These are phyloP conservation scores for Yamadazyma aaseri DNA, from an alignment of 1,139 yeast genomes.

Conservation along the genomic window DNA sequence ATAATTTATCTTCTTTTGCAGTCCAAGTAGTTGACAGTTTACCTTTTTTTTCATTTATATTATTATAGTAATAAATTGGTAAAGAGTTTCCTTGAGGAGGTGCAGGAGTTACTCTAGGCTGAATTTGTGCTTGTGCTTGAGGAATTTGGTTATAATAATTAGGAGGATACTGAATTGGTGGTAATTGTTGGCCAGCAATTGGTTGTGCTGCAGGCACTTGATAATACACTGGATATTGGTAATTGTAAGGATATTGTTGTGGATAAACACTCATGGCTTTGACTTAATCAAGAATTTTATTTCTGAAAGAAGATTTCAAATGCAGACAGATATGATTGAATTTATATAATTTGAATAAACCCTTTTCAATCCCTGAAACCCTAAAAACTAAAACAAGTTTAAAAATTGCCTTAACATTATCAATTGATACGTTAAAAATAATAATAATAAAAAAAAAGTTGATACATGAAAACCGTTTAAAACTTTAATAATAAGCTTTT, in stretches of 20 bases:
- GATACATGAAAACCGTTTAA: conserved; percentile 4
- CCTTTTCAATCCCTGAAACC: conserved; percentile 3
- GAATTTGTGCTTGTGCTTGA: neutral
- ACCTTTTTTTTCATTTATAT: conserved; percentile 17
- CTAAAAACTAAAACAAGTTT: conserved; percentile 2
- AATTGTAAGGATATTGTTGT: conserved; percentile 10
- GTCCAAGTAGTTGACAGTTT: conserved; percentile 42
- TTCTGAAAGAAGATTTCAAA: no score
- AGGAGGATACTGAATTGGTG: conserved; percentile 1
- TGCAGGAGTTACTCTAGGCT: neutral
- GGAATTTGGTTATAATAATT: conserved; percentile 1
- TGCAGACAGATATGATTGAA: neutral
- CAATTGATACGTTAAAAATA: conserved; percentile 3
- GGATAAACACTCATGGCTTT: conserved; percentile 11
- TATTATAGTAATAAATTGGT: conserved; percentile 16
- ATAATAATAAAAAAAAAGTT: neutral
- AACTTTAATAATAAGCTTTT: neutral
- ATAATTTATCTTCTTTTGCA: conserved; percentile 37
- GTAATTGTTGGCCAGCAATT: conserved; percentile 1
- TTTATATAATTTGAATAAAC: conserved; percentile 3
- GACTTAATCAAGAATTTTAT: no score
- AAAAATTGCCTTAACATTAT: conserved; percentile 5
- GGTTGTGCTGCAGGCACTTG: conserved; percentile 4
- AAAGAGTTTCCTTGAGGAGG: conserved; percentile 1
- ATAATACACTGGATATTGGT: conserved; percentile 12